Percentiles rank a stretch among this genome's conserved stretches.
Evolutionary conservation across 345 rosid genomes (phyloP).

Genomic region (Citrus australasica): DNA sequence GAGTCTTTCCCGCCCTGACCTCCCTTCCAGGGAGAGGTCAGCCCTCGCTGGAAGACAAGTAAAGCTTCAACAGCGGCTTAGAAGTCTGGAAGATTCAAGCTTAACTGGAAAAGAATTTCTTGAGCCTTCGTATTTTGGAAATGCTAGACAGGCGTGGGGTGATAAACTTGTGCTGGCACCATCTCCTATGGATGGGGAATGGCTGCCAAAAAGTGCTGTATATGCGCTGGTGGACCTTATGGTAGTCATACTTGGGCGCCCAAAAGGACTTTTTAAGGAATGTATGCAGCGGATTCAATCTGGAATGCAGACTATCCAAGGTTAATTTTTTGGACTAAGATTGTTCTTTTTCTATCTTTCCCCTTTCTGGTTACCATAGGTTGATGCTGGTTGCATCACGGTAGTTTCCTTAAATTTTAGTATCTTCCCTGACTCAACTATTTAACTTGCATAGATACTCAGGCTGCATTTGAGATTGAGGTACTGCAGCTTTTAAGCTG

Average conservation of each 20-base stretch:
- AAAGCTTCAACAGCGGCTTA: constrained; percentile 55
- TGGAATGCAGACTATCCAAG: constrained; percentile 76
- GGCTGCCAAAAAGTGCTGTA: constrained; percentile 92
- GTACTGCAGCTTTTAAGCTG: too few relatives aligned
- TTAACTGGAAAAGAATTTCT: constrained; percentile 37
- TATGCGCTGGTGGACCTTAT: constrained; percentile 90
- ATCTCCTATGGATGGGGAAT: constrained; percentile 87
- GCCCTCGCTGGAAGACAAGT: constrained; percentile 49
- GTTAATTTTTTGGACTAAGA: constrained; percentile 25
- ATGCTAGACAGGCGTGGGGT: constrained; percentile 43
- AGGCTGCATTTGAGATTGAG: too few relatives aligned
- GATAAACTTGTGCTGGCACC: constrained; percentile 84
- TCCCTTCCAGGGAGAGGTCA: constrained; percentile 63
- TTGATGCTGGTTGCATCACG: neutral
- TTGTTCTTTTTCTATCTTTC: neutral
- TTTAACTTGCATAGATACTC: neutral
- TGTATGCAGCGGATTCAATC: constrained; percentile 86
- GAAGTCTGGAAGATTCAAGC: constrained; percentile 27
- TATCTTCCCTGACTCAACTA: neutral
- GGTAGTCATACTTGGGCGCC: constrained; percentile 86
- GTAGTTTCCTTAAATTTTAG: neutral
- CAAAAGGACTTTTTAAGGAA: constrained; percentile 90
- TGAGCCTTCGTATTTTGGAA: constrained; percentile 66
- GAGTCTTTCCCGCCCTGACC: constrained; percentile 59
- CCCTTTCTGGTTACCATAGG: neutral